Percentiles rank a stretch among this genome's conserved stretches.
phyloP scores from a whole-genome alignment of 2,329 filamentous ascomycete species.

The Lecanoromycetidae sp. region DNA sequence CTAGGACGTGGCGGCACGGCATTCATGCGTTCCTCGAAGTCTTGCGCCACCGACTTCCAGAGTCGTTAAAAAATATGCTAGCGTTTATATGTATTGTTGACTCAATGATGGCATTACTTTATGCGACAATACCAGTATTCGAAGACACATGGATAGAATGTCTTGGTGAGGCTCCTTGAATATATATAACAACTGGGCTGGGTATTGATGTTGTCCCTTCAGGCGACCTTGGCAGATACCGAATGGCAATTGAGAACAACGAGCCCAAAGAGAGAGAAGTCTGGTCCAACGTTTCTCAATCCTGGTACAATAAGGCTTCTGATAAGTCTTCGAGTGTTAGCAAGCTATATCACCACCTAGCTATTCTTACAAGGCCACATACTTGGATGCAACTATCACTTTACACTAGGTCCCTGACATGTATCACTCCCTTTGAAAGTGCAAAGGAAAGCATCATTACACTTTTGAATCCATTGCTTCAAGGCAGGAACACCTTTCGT shows the following conservation, averaged over 20 bases:
- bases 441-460: conserved; percentile 45
- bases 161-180: conserved; percentile 29
- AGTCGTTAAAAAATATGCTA: conserved; percentile 76
- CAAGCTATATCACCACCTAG: conserved; percentile 77
- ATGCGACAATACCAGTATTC: conserved; percentile 74
- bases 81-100: conserved; percentile 83
- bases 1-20: conserved; percentile 85
- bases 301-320: conserved; percentile 76
- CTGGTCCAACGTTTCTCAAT: conserved; percentile 67
- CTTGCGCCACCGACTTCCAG: conserved; percentile 59
- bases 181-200: background rate
- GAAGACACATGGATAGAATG: conserved; percentile 90
- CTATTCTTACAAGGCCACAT: conserved; percentile 49
- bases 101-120: conserved; percentile 74
- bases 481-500: conserved; percentile 24
- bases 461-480: conserved; percentile 40
- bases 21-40: conserved; percentile 78
- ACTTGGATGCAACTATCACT: conserved; percentile 46
- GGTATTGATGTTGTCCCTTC: background rate
- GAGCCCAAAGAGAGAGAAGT: conserved; percentile 62
- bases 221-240: conserved; percentile 72
- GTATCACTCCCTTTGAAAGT: conserved; percentile 42
- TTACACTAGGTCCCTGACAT: conserved; percentile 46
- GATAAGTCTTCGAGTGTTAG: conserved; percentile 65
- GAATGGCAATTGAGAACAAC: conserved; percentile 84